These are phyloP conservation scores for Clonostachys rosea DNA, from an alignment of 2,329 filamentous ascomycete genomes.

Conservation along the genomic window DNA sequence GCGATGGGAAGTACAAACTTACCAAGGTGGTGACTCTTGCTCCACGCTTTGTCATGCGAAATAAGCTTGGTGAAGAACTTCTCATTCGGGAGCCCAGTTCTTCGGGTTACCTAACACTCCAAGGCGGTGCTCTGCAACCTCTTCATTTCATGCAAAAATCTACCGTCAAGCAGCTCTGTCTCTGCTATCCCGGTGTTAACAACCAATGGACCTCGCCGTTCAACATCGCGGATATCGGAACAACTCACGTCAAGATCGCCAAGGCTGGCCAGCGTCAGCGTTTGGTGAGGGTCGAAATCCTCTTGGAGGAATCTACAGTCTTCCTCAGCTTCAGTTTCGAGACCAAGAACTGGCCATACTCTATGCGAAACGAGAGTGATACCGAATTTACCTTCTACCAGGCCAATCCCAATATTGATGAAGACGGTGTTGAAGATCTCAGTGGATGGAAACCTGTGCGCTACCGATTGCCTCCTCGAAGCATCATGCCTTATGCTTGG, in stretches of 20 bases:
- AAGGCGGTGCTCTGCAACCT: conserved; percentile 74
- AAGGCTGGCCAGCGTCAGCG: conserved; percentile 86
- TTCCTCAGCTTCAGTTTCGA: conserved; percentile 90
- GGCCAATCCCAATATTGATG: conserved; percentile 86
- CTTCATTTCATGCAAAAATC: conserved; percentile 86
- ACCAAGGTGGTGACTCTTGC: conserved; percentile 92
- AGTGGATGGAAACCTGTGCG: conserved; percentile 90
- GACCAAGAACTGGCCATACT: conserved; percentile 95
- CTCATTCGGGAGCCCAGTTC: conserved; percentile 90
- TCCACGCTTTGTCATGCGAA: conserved; percentile 90
- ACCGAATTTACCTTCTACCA: conserved; percentile 97
- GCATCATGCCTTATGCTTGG: conserved; percentile 99
- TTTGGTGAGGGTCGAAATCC: conserved; percentile 79
- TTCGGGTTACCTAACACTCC: conserved; percentile 75
- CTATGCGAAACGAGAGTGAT: conserved; percentile 97
- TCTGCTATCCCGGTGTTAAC: conserved; percentile 91
- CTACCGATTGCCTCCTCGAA: conserved; percentile 86
- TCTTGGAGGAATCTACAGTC: conserved; percentile 90
- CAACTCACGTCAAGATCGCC: conserved; percentile 87
- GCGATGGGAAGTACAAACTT: conserved; percentile 96
- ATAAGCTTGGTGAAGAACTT: conserved; percentile 84
- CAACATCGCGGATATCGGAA: conserved; percentile 93
- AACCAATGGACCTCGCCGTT: conserved; percentile 98
- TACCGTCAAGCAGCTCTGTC: conserved; percentile 79
- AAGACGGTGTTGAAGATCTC: conserved; percentile 78